Evolutionary conservation across 2,329 filamentous ascomycete species (phyloP).

Genomic region (Ploettnerulaceae sp.): DNA sequence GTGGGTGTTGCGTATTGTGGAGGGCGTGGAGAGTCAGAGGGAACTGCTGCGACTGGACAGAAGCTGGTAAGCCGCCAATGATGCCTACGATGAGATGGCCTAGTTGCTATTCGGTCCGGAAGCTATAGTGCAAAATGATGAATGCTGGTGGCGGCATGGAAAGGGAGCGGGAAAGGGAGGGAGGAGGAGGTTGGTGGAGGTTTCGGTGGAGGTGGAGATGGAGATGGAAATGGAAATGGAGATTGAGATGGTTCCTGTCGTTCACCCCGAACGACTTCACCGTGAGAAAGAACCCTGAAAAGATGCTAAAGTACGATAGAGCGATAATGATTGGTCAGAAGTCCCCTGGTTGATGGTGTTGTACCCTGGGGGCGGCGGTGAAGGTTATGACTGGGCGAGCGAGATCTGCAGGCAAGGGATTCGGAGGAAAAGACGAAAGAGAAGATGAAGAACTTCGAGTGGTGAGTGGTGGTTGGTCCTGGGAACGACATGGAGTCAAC

Average conservation of each 20-base stretch:
- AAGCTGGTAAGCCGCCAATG: slow-evolving; percentile 2
- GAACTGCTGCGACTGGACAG: no score
- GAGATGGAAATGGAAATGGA: neutral
- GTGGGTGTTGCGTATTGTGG: slow-evolving; percentile 1
- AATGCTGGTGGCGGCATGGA: no score
- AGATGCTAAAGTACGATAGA: slow-evolving; percentile 15
- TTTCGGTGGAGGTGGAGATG: slow-evolving; percentile 2
- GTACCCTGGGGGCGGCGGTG: slow-evolving; percentile 8
- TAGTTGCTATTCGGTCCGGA: slow-evolving; percentile 8
- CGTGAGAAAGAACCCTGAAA: slow-evolving; percentile 2
- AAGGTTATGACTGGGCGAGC: slow-evolving; percentile 4
- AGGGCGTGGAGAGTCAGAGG: neutral
- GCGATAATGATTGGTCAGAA: slow-evolving; percentile 9
- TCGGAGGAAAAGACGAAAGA: no score
- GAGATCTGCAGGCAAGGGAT: no score
- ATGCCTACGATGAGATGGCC: slow-evolving; percentile 3
- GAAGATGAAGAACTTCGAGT: no score
- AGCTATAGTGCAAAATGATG: no score
- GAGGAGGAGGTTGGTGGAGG: neutral
- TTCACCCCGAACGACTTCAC: slow-evolving; percentile 8
- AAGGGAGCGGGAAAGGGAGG: no score
- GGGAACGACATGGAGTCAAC: no score
- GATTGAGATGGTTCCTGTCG: neutral
- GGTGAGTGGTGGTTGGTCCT: neutral
- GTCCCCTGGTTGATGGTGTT: slow-evolving; percentile 1